Base-by-base conservation (phyloP, 441 rosid species). In the Dalechampia spathulata region DNA sequence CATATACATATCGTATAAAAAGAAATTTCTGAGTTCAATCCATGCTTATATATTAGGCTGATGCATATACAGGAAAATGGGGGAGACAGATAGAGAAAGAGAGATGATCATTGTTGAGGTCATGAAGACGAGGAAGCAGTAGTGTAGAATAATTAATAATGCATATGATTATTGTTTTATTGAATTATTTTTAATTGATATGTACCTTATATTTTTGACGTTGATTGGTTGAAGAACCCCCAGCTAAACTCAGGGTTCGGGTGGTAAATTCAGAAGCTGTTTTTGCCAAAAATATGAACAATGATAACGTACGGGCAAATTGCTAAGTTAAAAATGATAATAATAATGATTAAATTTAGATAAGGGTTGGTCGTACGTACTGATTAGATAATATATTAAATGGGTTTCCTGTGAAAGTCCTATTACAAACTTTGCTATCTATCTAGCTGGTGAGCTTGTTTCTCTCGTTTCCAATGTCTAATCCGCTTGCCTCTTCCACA, bases 171-270 rank as follows among this genome's bases (percentile, higher is more conserved):
- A n/a, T n/a, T n/a, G n/a, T n/a, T n/a, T n/a, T n/a, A n/a, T n/a
- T n/a, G n/a, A n/a, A n/a, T n/a, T n/a, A n/a, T n/a, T n/a, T n/a
- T n/a, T n/a, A n/a, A n/a, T 30, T 30, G 4, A 30, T 7, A 6
- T 10, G 21, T 19, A 49, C 38, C 11, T 36, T 21, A 7, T 8
- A 0, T n/a, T 30, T 30, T 30, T 60, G 64, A 49, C 56, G 72
- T 52, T 3, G 70, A 69, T 63, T 50, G 64, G 40, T 39, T 21
- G 63, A 54, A 34, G 49, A 58, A 63, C 42, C 43, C 61, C 67
- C 32, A 57, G 43, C 55, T 48, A 47, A 58, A 51, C 46, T 49
- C 37, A 46, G 40, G 27, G 43, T 7, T 25, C 20, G 20, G 21
- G 51, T 37, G 2, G 45, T 6, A 36, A 39, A 23, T n/a, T 23